Percentiles rank a stretch among this genome's conserved stretches.
Evolutionary conservation across 371 early-diverging fungal genomes (phyloP).

Genomic region (Basidiobolus meristosporus): DNA sequence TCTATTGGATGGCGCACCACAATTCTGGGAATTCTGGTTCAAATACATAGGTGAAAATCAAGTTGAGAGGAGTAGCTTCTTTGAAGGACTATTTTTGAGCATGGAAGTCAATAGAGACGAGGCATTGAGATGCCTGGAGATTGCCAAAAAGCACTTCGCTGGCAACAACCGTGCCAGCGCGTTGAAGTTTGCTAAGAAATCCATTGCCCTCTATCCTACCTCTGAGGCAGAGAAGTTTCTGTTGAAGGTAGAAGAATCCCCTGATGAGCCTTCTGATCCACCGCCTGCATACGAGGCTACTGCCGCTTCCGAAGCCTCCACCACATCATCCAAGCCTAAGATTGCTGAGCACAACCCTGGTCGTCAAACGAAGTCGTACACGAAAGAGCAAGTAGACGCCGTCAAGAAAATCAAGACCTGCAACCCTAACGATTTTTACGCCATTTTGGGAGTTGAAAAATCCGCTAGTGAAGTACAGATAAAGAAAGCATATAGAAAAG

Average conservation of each 20-base stretch:
- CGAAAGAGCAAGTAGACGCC: constrained; percentile 57
- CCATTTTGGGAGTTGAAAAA: constrained; percentile 69
- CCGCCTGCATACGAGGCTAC: constrained; percentile 3
- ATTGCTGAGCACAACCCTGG: constrained; percentile 6
- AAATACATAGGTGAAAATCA: too few relatives aligned
- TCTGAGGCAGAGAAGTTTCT: constrained; percentile 36
- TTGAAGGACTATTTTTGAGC: too few relatives aligned
- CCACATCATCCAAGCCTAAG: constrained; percentile 4
- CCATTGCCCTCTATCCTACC: constrained; percentile 57
- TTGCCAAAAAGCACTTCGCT: constrained; percentile 45
- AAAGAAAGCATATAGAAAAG: constrained; percentile 92
- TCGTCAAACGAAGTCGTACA: constrained; percentile 18
- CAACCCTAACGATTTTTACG: constrained; percentile 70
- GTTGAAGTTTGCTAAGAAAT: constrained; percentile 63
- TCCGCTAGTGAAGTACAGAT: constrained; percentile 69
- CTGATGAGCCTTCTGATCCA: constrained; percentile 4
- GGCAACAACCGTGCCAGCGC: constrained; percentile 45
- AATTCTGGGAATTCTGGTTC: too few relatives aligned
- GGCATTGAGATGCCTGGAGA: constrained; percentile 52
- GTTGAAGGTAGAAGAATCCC: constrained; percentile 14
- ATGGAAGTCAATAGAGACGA: constrained; percentile 87
- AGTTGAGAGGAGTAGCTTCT: too few relatives aligned
- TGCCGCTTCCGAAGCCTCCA: constrained; percentile 3
- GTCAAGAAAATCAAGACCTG: constrained; percentile 53
- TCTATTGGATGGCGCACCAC: too few relatives aligned